These are phyloP conservation scores for Cladophialophora yegresii DNA, from an alignment of 2,329 filamentous ascomycete species.

Conservation along the genomic window DNA sequence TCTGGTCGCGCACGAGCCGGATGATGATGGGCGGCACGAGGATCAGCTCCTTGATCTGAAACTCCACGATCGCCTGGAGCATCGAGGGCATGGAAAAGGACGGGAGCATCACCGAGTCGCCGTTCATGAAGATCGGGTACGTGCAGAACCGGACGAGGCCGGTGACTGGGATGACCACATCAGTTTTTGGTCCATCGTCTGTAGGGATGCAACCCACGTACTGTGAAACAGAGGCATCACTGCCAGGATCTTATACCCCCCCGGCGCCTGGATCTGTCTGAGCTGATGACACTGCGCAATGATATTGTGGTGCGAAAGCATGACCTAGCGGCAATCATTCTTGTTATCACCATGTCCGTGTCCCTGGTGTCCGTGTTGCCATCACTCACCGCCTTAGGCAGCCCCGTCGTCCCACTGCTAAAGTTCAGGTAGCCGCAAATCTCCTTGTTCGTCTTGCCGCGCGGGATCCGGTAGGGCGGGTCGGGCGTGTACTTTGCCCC, in stretches of 20 bases:
- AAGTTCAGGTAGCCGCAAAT: conserved; percentile 64
- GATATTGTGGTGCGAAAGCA: conserved; percentile 59
- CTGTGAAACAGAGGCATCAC: conserved; percentile 64
- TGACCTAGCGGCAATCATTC: conserved; percentile 45
- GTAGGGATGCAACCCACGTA: conserved; percentile 18
- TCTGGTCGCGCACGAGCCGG: conserved; percentile 58
- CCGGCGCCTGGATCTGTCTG: conserved; percentile 45
- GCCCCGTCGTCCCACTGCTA: conserved; percentile 71
- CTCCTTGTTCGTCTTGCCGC: conserved; percentile 56
- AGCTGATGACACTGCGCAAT: conserved; percentile 65
- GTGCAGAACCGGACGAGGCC: conserved; percentile 65
- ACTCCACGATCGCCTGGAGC: conserved; percentile 56
- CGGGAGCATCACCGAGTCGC: conserved; percentile 65
- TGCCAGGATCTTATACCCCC: conserved; percentile 55
- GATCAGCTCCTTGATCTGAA: conserved; percentile 59
- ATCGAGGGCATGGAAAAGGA: conserved; percentile 62
- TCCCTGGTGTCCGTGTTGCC: background rate
- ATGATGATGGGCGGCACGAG: conserved; percentile 65
- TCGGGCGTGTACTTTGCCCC: conserved; percentile 36
- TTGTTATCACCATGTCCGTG: background rate
- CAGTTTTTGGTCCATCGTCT: too few species aligned
- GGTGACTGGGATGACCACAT: conserved; percentile 54
- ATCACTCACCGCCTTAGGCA: conserved; percentile 71
- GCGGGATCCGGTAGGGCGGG: conserved; percentile 52
- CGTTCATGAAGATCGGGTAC: conserved; percentile 63